These are phyloP conservation scores for Mortierella sp. DNA, from an alignment of 371 early-diverging fungal genomes.

Conservation along the genomic window DNA sequence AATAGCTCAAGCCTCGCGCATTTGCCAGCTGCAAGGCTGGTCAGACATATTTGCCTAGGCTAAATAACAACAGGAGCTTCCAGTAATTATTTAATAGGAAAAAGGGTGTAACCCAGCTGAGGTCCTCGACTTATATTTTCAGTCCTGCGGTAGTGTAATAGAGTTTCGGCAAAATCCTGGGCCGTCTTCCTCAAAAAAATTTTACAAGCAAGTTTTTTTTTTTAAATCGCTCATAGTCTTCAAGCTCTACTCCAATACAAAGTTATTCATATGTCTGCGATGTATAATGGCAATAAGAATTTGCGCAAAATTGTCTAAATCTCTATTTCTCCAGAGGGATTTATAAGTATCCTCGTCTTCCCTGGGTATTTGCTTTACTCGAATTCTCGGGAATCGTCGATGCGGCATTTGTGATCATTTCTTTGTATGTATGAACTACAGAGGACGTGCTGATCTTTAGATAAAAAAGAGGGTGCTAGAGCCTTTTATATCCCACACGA, in stretches of 20 bases:
- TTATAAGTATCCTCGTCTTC: neutral
- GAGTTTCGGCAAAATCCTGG: slow-evolving; percentile 20
- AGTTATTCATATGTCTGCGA: slow-evolving; percentile 6
- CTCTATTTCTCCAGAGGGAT: slow-evolving; percentile 15
- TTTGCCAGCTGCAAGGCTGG: too few species aligned
- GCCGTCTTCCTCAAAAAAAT: slow-evolving; percentile 2
- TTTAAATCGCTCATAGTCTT: slow-evolving; percentile 1
- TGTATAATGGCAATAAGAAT: slow-evolving; percentile 11
- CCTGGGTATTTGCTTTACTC: neutral
- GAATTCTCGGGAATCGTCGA: slow-evolving; percentile 16
- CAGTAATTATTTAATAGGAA: too few species aligned
- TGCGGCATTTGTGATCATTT: neutral
- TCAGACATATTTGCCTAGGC: too few species aligned
- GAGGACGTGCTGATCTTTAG: neutral
- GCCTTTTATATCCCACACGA: too few species aligned
- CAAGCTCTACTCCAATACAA: too few species aligned
- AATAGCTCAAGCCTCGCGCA: too few species aligned
- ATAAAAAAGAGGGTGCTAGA: too few species aligned
- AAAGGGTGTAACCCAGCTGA: too few species aligned
- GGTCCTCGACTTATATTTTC: too few species aligned
- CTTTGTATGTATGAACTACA: neutral
- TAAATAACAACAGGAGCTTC: too few species aligned
- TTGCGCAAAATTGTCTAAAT: neutral
- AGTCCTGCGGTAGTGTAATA: neutral
- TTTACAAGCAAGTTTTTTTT: neutral